Conservation (phyloP, 75 land plant genomes). For the Cunninghamia lanceolata region DNA sequence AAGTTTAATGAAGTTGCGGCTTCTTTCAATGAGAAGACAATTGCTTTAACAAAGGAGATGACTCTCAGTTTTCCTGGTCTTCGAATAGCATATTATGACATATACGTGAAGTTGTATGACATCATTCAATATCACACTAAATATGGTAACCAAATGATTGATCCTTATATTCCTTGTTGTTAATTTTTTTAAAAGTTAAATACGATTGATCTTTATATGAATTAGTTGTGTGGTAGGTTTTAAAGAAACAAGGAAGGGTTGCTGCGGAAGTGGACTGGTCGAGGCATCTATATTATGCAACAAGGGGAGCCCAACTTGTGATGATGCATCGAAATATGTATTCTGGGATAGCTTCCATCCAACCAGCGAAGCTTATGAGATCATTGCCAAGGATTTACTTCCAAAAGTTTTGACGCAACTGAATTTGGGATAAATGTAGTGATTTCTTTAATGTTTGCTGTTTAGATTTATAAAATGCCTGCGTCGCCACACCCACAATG, state of each 20-base stretch:
- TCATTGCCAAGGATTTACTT: not conserved
- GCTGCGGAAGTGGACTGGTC: constrained; percentile 48
- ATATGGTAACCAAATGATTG: not conserved
- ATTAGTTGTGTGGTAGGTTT: constrained; percentile 20
- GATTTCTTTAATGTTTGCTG: too few species aligned
- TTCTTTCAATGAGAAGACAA: not conserved
- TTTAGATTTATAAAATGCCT: too few species aligned
- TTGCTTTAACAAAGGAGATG: not conserved
- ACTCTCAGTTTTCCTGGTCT: not conserved
- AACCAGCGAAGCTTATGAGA: constrained; percentile 17
- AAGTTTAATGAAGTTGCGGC: not conserved
- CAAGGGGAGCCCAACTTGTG: constrained; percentile 12
- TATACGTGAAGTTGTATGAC: not conserved
- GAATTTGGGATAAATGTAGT: too few species aligned
- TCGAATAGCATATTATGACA: not conserved
- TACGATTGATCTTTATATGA: too few species aligned
- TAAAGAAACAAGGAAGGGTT: constrained; percentile 24
- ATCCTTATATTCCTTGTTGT: too few species aligned
- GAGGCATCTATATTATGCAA: constrained; percentile 36
- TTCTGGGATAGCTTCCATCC: constrained; percentile 58
- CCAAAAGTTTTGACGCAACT: too few species aligned
- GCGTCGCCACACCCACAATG: too few species aligned
- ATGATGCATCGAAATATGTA: constrained; percentile 29
- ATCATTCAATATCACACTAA: not conserved
- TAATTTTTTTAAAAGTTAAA: too few species aligned